Base-by-base conservation (phyloP, 805 yeast species). In the Gaillardinia entomophila region DNA sequence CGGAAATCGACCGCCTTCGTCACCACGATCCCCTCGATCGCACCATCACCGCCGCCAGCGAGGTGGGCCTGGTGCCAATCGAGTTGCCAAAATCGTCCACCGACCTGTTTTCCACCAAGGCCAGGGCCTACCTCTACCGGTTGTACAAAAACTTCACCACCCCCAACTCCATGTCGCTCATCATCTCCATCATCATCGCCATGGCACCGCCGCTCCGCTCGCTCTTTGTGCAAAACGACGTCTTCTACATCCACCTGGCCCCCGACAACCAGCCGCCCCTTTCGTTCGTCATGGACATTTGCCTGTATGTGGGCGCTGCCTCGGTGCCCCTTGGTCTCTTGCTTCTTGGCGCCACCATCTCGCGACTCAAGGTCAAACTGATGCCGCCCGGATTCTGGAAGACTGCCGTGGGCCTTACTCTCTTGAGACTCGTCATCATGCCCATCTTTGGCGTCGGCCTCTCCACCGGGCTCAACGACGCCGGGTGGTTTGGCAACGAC, bases 231-330 rank as follows among this genome's bases (percentile, higher is more conserved):
- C 43, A 48, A 1, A 73, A 75, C 14, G 50, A 58, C 16, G 60
- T 60, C 27, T 70, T 68, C 13, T 56, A 70, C 38, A 69, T 88
- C 18, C 82, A 74, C 6, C 47, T 71, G 31, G 97, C 97, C 0
- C 97, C 97, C 0, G 97, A 90, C 55, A 66, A 69, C 1, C 66
- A 68, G 35, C 97, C 97, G 0, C 89, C 94, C 0, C 64, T 90
- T 19, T 86, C 86, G 23, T 89, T 89, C 42, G 35, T 89, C 4
- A 83, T 90, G 77, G 96, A 90, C 51, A 76, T 80, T 42, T 68
- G 90, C 0, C 51, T 74, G 2, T 90, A 90, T 51, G 63, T 90
- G 6, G 96, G 96, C 0, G 77, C 77, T 17, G 96, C 96, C 0
- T 77, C 84, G 31, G 95, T 90, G 22, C 97, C 97, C 1, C 57